Evolutionary conservation across 176 grass and related monocot genomes (phyloP).

Genomic region (Luzula sylvatica): DNA sequence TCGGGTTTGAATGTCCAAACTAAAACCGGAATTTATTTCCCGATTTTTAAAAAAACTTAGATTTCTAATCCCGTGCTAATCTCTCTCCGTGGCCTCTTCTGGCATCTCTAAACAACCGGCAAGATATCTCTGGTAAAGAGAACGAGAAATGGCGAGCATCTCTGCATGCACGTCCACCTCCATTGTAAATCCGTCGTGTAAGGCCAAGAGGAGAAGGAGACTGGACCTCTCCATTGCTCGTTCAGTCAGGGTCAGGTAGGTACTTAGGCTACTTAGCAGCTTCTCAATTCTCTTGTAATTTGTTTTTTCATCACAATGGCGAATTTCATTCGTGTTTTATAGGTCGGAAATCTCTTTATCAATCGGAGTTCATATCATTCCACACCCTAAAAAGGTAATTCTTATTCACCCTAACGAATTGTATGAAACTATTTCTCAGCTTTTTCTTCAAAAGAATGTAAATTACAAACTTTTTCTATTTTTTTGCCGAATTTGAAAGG

Average conservation of each 20-base stretch:
- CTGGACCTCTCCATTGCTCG: background rate
- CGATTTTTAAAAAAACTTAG: background rate
- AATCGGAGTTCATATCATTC: constrained; percentile 51
- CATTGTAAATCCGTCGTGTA: background rate
- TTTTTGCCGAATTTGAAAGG: constrained; percentile 24
- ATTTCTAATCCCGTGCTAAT: too few relatives aligned
- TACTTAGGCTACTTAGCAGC: too few relatives aligned
- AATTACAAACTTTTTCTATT: background rate
- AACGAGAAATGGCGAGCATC: background rate
- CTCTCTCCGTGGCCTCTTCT: too few relatives aligned
- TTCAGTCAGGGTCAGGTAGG: background rate
- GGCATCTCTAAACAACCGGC: too few relatives aligned
- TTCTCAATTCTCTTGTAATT: too few relatives aligned
- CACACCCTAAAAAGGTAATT: constrained; percentile 67
- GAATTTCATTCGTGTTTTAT: constrained; percentile 1
- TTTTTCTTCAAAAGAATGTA: constrained; percentile 2
- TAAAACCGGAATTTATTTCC: background rate
- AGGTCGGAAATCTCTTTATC: constrained; percentile 54
- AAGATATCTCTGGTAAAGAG: background rate
- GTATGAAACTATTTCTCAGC: background rate
- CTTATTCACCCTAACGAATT: background rate
- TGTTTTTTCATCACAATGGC: too few relatives aligned
- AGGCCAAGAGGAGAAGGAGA: background rate
- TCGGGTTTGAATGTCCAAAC: background rate
- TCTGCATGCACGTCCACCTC: constrained; percentile 2